phyloP scores from a whole-genome alignment of 305 asterid species.

The Caryopteris hybrid region DNA sequence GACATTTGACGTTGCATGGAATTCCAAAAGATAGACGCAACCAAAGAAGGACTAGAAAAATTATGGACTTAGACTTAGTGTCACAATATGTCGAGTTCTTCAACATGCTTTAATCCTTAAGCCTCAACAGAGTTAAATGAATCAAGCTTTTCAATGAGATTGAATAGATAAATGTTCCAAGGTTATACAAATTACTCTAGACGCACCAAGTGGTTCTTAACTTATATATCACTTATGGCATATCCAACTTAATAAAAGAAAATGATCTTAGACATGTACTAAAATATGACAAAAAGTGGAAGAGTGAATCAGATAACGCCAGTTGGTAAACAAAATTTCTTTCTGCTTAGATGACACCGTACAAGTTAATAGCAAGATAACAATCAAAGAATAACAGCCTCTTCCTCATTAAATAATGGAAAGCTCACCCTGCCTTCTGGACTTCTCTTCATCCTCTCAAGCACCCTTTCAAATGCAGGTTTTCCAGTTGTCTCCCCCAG shows the following conservation, averaged over 20 bases:
- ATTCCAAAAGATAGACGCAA: not conserved
- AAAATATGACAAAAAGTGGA: no score
- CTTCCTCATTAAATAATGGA: not conserved
- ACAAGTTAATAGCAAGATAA: not conserved
- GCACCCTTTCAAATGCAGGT: slow-evolving; percentile 79
- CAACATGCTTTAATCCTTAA: not conserved
- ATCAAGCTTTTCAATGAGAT: not conserved
- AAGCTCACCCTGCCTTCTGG: slow-evolving; percentile 73
- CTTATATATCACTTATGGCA: no score
- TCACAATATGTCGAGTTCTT: not conserved
- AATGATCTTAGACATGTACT: no score
- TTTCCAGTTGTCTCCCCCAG: slow-evolving; percentile 90
- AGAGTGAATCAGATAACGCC: not conserved
- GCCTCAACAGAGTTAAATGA: not conserved
- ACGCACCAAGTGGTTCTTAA: not conserved
- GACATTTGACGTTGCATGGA: no score
- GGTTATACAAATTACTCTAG: not conserved
- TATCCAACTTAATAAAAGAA: no score
- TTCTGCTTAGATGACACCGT: not conserved
- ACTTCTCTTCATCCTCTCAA: slow-evolving; percentile 72
- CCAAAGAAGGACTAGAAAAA: not conserved
- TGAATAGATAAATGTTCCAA: not conserved
- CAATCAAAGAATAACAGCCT: not conserved
- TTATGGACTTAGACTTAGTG: not conserved
- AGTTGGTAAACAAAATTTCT: not conserved